A percentile compares a stretch with the other conserved stretches of the same genome.
Conservation (phyloP, 306 rosid genomes). For the Inga laurina region DNA sequence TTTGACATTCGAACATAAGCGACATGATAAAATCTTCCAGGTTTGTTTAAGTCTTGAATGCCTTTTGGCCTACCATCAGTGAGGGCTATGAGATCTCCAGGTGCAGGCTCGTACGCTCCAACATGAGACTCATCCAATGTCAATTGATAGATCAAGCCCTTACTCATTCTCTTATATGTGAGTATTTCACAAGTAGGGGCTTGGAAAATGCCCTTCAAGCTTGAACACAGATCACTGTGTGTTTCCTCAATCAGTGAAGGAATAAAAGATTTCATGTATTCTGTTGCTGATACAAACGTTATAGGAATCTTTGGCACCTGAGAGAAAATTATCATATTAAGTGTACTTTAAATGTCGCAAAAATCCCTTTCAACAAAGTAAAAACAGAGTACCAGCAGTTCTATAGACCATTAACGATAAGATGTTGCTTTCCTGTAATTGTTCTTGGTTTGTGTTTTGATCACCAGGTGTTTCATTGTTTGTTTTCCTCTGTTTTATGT, state of each 20-base stretch:
- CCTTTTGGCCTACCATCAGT: constrained; percentile 38
- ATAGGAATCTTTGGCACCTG: constrained; percentile 56
- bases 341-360: neutral
- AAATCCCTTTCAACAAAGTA: neutral
- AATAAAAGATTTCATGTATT: constrained; percentile 53
- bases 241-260: constrained; percentile 62
- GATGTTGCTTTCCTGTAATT: neutral
- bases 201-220: constrained; percentile 28
- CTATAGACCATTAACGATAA: neutral
- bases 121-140: neutral
- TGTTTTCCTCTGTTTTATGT: neutral
- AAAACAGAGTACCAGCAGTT: neutral
- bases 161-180: neutral
- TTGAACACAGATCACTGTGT: constrained; percentile 47
- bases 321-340: neutral
- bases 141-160: constrained; percentile 31
- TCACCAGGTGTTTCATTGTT: too few species aligned
- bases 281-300: constrained; percentile 36
- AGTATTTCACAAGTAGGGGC: constrained; percentile 40
- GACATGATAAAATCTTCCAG: constrained; percentile 25
- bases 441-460: neutral
- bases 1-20: constrained; percentile 38
- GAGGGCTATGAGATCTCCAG: constrained; percentile 60
- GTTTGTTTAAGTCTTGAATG: constrained; percentile 36
- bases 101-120: constrained; percentile 37